Conservation (phyloP, 2,329 filamentous ascomycete species). For the Aspergillus intermedius region DNA sequence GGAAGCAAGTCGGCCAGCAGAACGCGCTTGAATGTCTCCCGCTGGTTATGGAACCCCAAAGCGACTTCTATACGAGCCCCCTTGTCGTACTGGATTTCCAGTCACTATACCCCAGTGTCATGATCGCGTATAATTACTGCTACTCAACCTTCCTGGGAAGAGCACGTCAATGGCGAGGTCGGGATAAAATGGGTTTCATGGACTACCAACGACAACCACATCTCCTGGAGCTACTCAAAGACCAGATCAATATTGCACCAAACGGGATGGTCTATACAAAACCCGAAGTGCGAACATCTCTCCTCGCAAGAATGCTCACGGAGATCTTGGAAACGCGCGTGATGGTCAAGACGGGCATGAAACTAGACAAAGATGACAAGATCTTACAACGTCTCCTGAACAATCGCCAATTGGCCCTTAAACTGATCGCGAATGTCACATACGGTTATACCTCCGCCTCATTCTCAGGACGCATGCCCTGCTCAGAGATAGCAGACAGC, state of each 20-base stretch:
- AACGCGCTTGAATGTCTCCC: slow-evolving; percentile 93
- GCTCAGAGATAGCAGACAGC: slow-evolving; percentile 93
- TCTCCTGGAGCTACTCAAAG: slow-evolving; percentile 69
- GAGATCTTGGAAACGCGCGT: slow-evolving; percentile 93
- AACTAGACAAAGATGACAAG: slow-evolving; percentile 81
- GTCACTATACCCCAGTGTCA: slow-evolving; percentile 90
- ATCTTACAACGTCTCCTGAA: slow-evolving; percentile 79
- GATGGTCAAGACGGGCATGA: slow-evolving; percentile 98
- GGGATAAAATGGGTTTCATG: slow-evolving; percentile 89
- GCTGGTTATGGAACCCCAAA: slow-evolving; percentile 95
- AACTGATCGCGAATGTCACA: slow-evolving; percentile 96
- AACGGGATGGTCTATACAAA: slow-evolving; percentile 97
- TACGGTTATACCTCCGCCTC: slow-evolving; percentile 97
- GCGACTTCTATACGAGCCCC: slow-evolving; percentile 85
- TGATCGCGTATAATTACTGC: slow-evolving; percentile 99
- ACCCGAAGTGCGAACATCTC: slow-evolving; percentile 74
- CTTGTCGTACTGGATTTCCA: slow-evolving; percentile 92
- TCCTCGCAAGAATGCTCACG: slow-evolving; percentile 91
- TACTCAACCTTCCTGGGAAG: slow-evolving; percentile 94
- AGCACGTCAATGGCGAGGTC: slow-evolving; percentile 78
- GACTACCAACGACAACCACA: slow-evolving; percentile 74
- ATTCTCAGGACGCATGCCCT: slow-evolving; percentile 96
- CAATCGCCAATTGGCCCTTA: slow-evolving; percentile 87
- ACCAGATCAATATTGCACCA: slow-evolving; percentile 84
- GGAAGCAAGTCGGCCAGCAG: slow-evolving; percentile 85